Base-by-base conservation (phyloP, 345 rosid species). In the Hibiscus syriacus region DNA sequence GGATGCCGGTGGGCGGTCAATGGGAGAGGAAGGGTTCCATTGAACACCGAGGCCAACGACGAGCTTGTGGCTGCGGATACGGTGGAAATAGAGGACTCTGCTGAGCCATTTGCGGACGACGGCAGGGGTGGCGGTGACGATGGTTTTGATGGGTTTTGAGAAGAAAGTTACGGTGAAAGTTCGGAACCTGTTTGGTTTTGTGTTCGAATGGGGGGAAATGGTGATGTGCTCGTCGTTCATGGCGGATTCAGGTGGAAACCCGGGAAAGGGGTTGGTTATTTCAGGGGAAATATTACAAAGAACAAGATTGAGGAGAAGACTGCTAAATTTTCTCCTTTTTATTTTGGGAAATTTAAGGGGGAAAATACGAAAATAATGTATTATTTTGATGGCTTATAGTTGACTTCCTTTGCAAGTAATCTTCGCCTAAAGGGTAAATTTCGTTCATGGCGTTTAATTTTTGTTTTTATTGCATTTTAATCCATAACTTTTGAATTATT, bases 21-120 rank as follows among this genome's bases (percentile, higher is more conserved):
- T 1, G 30, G 17, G 29, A 49, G 5, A 10, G 55, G 3, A 16
- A n/a, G 64, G 64, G 30, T 11, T 57, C 72, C 72, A 68, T 19
- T 68, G 64, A 32, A 68, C 72, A 25, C 72, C 72, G 6, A 68
- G 72, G 43, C 64, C 72, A 2, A 68, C 58, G 9, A 66, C 58
- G 3, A 66, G 69, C 12, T 2, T 30, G 46, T 66, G 0, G 29
- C 45, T 29, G 27, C 45, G 58, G 27, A 17, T 1, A 19, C 69
- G 43, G 12, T 66, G 58, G 69, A 30, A 5, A 48, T 12, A 3
- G 12, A 27, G 69, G 57, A 66, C 45, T 6, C 9, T 66, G 17
- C 1, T n/a, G 26, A 66, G 43, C 69, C 69, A 66, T 0, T 1
- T 49, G 12, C 69, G 69, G 29, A 30, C 69, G 5, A 66, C 69